Base-by-base conservation (phyloP, 1,139 yeast species). In the Pichia sp. region DNA sequence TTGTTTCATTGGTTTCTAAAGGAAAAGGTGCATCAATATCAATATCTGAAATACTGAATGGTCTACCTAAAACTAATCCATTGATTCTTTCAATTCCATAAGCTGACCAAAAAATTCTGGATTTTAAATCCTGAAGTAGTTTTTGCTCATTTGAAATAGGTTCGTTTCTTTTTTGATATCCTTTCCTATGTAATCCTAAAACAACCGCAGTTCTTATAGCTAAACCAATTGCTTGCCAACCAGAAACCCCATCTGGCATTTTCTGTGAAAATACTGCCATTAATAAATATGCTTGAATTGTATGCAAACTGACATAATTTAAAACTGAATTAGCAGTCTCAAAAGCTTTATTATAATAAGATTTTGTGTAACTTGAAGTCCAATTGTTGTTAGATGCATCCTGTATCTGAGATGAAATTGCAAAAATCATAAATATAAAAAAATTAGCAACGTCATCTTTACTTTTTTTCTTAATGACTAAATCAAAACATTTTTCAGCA, bases 351-450 rank as follows among this genome's bases (percentile, higher is more conserved):
- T 62, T 54, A 42, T 71, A 64, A 57, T 74, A 75, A 32, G 74
- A 69, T 47, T 69, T 77, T 0, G 77, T 71, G 38, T 71, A 71
- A 25, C 69, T 62, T 11, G 43, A 38, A n/a, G 41, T 27, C 12
- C 22, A 62, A 54, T n/a, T 71, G 69, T 50, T 69, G 66, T 52
- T 66, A 69, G 44, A 67, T 53, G 51, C 63, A 71, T 52, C 70
- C 67, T n/a, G 31, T 11, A 72, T 69, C 30, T 77, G 74, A 1
- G 76, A 67, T 0, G 77, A 76, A 33, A 76, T 68, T 7, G 80
- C 80, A 59, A 75, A 74, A 0, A 75, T 66, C 62, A 75, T 70
- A 50, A 74, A 71, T 40, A 74, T 61, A 51, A 75, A 76, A 53
- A 66, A 75, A 23, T 36, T 41, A 4, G 52, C 38, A 23, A 39